Base-by-base conservation (phyloP, 495 filamentous ascomycete species). In the Saxispiralis lemnorum region DNA sequence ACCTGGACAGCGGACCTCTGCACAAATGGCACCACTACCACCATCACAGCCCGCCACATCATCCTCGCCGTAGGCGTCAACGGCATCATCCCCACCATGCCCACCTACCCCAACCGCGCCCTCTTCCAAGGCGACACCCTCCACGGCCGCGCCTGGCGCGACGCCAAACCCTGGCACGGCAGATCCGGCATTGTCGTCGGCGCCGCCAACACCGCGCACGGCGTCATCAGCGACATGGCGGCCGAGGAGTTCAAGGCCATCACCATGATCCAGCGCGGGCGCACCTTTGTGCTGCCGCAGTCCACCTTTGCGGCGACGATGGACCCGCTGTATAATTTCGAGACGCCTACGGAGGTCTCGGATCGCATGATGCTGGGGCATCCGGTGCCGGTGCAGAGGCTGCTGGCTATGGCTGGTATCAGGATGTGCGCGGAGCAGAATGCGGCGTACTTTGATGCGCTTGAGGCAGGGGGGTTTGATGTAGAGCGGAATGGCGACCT, bases 141-240 rank as follows among this genome's bases (percentile, higher is more conserved):
- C 7, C 62, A 65, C 44, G 65, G 63, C 13, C 50, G 50, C 3
- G 40, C 59, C 12, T 67, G 57, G 45, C 54, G 45, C 36, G 48
- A 49, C 31, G 32, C 54, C 9, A 21, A 37, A 17, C 19, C 39
- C 14, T 63, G 60, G 57, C 53, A 46, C 38, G 59, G 59, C 5
- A 62, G 62, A 39, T 33, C 51, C 40, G 63, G 58, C 9, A 32
- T 66, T 2, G 43, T 66, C 0, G 51, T 67, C 9, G 65, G 65
- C 9, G 59, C 61, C 6, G 64, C 58, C 12, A 69, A 69, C 41
- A 67, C 63, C 13, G 41, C 59, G 0, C 66, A 67, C 41, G 64
- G 66, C 46, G 46, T 67, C 0, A 55, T 62, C 1, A 56, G 58
- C 21, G 61, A 66, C 41, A 64, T 63, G 49, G 39, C 63, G 31